Base-by-base conservation (phyloP, 192 early-diverging fungal genomes). In the Phlyctochytrium planicorne region DNA sequence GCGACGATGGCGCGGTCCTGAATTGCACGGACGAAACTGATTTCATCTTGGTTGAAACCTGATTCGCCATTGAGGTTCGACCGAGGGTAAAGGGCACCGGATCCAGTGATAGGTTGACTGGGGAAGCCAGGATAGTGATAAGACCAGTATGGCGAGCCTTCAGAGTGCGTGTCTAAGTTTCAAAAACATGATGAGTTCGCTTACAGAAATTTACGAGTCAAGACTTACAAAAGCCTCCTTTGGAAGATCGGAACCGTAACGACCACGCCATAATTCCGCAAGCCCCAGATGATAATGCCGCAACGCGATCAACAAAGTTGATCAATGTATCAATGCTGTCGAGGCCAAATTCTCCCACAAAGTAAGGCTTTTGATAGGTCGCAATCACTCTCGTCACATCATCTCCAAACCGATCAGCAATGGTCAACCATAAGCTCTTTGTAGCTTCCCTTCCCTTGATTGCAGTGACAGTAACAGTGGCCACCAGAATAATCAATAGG, bases 121-220 rank as follows among this genome's bases (percentile, higher is more conserved):
- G 63, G 27, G 53, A 79, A 76, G 53, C 77, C 77, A 1, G 77
- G 77, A 40, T 62, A 65, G 61, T 79, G 77, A 40, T 75, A 79
- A 29, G 77, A 35, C 2, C 16, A 55, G 36, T 72, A 69, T 20
- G 64, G 68, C 17, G 62, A 35, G 12, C 47, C 53, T 55, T 79
- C 78, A n/a, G 16, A 17, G 59, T 79, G 78, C 14, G 62, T 60
- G 65, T 76, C 40, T 47, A 47, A 20, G n/a, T n/a, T n/a, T n/a
- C n/a, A 6, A 20, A 6, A 47, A 47, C 40, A 47, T 20, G 6
- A 47, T 47, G 10, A 47, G 40, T 20, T 20, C 6, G 20, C 40
- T 47, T 6, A 6, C 6, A 47, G 20, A 6, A 47, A 47, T 6
- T 14, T 47, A 6, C 6, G 20, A 47, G n/a, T n/a, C n/a, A 47